Conservation (phyloP, 768 basidiomycete species). For the Kwoniella bestiolae region DNA sequence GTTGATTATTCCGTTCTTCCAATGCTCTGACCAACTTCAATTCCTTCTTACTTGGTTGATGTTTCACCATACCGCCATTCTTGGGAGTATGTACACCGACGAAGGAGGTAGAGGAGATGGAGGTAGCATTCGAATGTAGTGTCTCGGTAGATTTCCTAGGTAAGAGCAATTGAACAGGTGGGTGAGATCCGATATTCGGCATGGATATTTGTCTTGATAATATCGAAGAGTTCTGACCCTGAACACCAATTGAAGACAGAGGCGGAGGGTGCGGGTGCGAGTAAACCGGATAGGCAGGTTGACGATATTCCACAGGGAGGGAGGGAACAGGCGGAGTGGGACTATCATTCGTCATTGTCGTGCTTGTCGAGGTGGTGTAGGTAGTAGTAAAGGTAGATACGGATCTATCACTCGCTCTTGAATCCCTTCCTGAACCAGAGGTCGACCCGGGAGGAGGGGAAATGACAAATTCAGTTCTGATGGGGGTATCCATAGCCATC, state of each 20-base stretch:
- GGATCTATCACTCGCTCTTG: conserved; percentile 18
- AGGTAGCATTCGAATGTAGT: conserved; percentile 12
- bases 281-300: conserved; percentile 5
- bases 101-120: conserved; percentile 1
- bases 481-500: conserved; percentile 50
- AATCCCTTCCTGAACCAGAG: conserved; percentile 2
- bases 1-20: conserved; percentile 18
- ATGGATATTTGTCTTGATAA: not conserved
- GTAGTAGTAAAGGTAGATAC: conserved; percentile 1
- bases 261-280: conserved; percentile 38
- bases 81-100: conserved; percentile 17
- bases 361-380: not conserved
- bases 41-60: conserved; percentile 18
- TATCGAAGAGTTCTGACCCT: too few species aligned
- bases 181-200: conserved; percentile 10
- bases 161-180: conserved; percentile 14
- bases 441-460: conserved; percentile 32
- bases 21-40: conserved; percentile 25
- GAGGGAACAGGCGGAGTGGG: conserved; percentile 16
- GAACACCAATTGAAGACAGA: not conserved
- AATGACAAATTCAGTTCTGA: conserved; percentile 49
- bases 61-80: not conserved
- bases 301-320: conserved; percentile 10
- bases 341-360: not conserved
- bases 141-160: conserved; percentile 34